Base-by-base conservation (phyloP, 176 grass and related monocot genomes). In the Oryza australiensis region DNA sequence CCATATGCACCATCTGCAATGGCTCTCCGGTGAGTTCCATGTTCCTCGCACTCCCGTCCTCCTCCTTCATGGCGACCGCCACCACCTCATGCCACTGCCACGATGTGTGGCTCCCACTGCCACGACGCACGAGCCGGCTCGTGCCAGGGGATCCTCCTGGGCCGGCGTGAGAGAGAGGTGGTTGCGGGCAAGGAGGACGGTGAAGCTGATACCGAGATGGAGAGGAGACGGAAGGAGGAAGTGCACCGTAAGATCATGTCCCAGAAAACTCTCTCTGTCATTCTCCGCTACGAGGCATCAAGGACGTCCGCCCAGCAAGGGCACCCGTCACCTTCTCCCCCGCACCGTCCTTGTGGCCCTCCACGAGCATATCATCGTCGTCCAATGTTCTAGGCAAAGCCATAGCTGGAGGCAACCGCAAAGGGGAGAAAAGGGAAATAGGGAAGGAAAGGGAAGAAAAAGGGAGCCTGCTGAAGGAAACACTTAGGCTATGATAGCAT, bases 321-420 rank as follows among this genome's bases (percentile, higher is more conserved):
- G 86, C 66, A 98, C 95, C 35, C 87, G 77, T 66, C 93, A 76
- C 86, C 90, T 98, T 51, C 89, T 98, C 11, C 92, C 95, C 15
- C 88, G 90, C 29, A 98, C 95, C 26, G 72, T 98, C 49, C 95
- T 98, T 37, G 92, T 94, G 84, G 92, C 92, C 12, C 86, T 98
- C 15, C 95, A 98, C 75, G 92, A 98, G 3, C 88, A 92, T 35
- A 35, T 94, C 62, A 86, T 86, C 12, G 82, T 88, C 16, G 90
- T 93, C 42, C 86, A n/a, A n/a, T n/a, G n/a, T n/a, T n/a, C n/a
- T n/a, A n/a, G n/a, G n/a, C n/a, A n/a, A n/a, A n/a, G n/a, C n/a
- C n/a, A n/a, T n/a, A n/a, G n/a, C n/a, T n/a, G n/a, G n/a, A n/a
- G n/a, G n/a, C n/a, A n/a, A n/a, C n/a, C n/a, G n/a, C n/a, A n/a